Evolutionary conservation across 164 flowering plant species (phyloP).

Genomic region (Kalanchoe fedtschenkoi): DNA sequence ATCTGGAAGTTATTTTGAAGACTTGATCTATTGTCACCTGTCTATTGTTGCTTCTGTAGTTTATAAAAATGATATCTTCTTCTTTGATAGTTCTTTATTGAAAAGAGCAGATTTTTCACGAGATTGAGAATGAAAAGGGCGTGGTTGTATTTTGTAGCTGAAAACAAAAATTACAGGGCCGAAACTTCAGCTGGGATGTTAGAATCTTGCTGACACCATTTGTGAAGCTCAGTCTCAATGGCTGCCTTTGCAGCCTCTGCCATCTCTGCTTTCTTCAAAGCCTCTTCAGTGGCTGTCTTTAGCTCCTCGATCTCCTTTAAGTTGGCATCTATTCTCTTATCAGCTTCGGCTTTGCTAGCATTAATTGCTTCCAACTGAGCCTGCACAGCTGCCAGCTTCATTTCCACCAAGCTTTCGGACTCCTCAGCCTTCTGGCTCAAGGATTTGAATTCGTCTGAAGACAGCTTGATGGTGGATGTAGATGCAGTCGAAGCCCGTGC

Average conservation of each 20-base stretch:
- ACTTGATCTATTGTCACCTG: no score
- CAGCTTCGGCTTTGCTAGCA: conserved; percentile 16
- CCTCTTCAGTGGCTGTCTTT: conserved; percentile 24
- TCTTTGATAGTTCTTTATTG: no score
- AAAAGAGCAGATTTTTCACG: no score
- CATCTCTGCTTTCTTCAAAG: conserved; percentile 36
- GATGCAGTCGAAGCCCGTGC: conserved; percentile 7
- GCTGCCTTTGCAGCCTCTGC: conserved; percentile 37
- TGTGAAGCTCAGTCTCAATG: conserved; percentile 31
- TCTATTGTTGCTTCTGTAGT: no score
- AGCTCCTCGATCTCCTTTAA: conserved; percentile 31
- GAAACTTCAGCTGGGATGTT: neutral
- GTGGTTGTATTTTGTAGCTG: no score
- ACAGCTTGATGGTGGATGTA: conserved; percentile 18
- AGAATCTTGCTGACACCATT: conserved; percentile 22
- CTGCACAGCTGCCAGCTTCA: conserved; percentile 22
- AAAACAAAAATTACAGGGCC: neutral
- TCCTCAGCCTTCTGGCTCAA: conserved; percentile 24
- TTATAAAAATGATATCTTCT: no score
- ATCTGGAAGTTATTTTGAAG: no score
- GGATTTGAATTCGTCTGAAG: conserved; percentile 28
- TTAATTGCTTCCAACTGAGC: conserved; percentile 28
- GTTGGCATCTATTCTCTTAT: conserved; percentile 19
- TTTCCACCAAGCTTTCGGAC: conserved; percentile 15
- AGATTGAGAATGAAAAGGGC: no score